Evolutionary conservation across 257 asterid genomes (phyloP).

Genomic region (Thymus quinquecostatus): DNA sequence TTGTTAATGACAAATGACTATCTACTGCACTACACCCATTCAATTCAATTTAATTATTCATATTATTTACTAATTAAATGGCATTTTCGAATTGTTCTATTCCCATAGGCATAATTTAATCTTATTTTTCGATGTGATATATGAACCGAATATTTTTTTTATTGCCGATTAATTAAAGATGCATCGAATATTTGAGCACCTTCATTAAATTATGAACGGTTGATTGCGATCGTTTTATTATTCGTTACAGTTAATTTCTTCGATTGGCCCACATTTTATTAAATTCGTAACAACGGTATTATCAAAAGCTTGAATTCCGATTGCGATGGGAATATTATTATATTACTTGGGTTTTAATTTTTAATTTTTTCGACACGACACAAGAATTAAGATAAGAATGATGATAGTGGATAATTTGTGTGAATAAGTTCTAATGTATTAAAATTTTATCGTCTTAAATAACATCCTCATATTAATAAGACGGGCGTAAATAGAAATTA

Average conservation of each 20-base stretch:
- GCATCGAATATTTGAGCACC: slow-evolving; percentile 18
- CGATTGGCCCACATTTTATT: neutral
- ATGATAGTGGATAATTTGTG: too few species aligned
- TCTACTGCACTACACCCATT: neutral
- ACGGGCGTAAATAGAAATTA: too few species aligned
- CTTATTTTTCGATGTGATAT: slow-evolving; percentile 35
- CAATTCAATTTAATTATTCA: neutral
- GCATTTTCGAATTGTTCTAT: slow-evolving; percentile 3
- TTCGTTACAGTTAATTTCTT: neutral
- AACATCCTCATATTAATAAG: too few species aligned
- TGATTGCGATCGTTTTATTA: slow-evolving; percentile 14
- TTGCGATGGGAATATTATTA: neutral
- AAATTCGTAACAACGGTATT: neutral
- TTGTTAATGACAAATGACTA: slow-evolving; percentile 18
- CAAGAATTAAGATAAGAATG: too few species aligned
- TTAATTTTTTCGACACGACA: too few species aligned
- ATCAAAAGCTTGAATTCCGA: slow-evolving; percentile 20
- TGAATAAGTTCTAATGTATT: too few species aligned
- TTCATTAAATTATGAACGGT: slow-evolving; percentile 6
- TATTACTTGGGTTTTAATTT: too few species aligned
- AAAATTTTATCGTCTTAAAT: too few species aligned
- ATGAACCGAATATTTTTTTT: slow-evolving; percentile 21
- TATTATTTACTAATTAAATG: neutral
- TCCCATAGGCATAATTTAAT: slow-evolving; percentile 11
- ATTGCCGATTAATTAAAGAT: slow-evolving; percentile 3